Conservation (phyloP, 768 basidiomycete species). For the Fistulinella prunicolor region DNA sequence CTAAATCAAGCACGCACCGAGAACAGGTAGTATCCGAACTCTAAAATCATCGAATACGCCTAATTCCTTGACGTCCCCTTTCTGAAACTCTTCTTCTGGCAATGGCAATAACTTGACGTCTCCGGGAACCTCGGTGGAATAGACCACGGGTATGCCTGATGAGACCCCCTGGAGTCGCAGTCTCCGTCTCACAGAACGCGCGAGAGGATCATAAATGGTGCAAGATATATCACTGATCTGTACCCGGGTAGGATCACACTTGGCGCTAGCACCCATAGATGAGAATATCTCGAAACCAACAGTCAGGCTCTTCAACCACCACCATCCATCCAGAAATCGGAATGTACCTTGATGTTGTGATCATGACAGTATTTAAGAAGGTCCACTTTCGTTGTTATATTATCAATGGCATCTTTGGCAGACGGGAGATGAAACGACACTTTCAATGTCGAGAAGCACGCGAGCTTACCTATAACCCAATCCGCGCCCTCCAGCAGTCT, state of each 20-base stretch:
- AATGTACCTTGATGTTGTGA: conserved; percentile 67
- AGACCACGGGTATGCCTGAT: conserved; percentile 82
- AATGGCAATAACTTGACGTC: conserved; percentile 88
- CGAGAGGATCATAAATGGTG: conserved; percentile 93
- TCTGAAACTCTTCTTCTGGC: conserved; percentile 87
- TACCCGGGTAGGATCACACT: conserved; percentile 90
- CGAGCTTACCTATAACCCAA: conserved; percentile 84
- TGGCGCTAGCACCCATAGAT: conserved; percentile 95
- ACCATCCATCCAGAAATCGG: not conserved
- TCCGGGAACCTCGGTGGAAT: conserved; percentile 90
- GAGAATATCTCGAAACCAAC: conserved; percentile 69
- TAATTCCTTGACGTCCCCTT: conserved; percentile 86
- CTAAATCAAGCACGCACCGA: conserved; percentile 50
- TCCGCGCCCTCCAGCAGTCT: conserved; percentile 76
- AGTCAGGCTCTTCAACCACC: not conserved
- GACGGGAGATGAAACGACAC: conserved; percentile 7
- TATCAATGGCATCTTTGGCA: conserved; percentile 88
- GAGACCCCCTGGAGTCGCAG: conserved; percentile 60
- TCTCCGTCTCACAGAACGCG: conserved; percentile 81
- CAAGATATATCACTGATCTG: conserved; percentile 93
- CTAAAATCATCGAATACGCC: conserved; percentile 90
- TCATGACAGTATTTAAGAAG: conserved; percentile 86
- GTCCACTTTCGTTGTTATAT: conserved; percentile 95
- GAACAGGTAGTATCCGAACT: conserved; percentile 88
- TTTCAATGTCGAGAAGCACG: not conserved